Base-by-base conservation (phyloP, 495 filamentous ascomycete genomes). In the Penicillium lagena region DNA sequence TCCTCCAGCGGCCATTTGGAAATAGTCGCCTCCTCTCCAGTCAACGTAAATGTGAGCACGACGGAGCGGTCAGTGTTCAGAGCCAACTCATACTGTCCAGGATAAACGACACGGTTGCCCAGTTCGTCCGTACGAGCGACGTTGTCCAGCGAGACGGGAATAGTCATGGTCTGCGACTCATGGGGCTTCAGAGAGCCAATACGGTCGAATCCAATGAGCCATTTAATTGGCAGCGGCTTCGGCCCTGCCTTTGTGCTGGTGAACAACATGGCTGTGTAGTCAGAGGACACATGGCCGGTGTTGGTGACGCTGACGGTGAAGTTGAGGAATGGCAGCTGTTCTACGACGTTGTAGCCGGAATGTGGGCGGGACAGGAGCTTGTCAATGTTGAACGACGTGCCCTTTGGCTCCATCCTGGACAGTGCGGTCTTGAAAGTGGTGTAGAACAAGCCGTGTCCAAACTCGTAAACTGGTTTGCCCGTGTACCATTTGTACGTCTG, bases 401-500 rank as follows among this genome's bases (percentile, higher is more conserved):
- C 22, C 1, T 40, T 47, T 29, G 29, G 42, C 3, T 35, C 34
- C 2, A 29, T 13, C 10, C 31, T 35, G 0, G 40, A 39, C 7
- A 47, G 50, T 0, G 66, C 66, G 3, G 69, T 59, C 15, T 61
- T 51, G 55, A 76, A 74, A 6, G 60, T 70, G 1, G 76, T 73
- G 47, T 78, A 76, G 58, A 72, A 75, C 8, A 81, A 46, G 0
- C 79, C 80, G 44, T 67, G 71, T 1, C 78, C 80, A 45, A 81
- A 83, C 8, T 70, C 68, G 22, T 75, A 75, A 13, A 77, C 68
- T 0, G 78, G 63, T 2, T 54, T 69, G 9, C 72, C 72, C 1
- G 71, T 75, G 49, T 81, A 84, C 76, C 75, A 84, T 52, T 73
- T 77, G 45, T 84, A 84, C 0, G 80, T 84, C 37, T 78, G 70